Conservation (phyloP, 805 yeast genomes). For the Saccharomycopsis malanga region DNA sequence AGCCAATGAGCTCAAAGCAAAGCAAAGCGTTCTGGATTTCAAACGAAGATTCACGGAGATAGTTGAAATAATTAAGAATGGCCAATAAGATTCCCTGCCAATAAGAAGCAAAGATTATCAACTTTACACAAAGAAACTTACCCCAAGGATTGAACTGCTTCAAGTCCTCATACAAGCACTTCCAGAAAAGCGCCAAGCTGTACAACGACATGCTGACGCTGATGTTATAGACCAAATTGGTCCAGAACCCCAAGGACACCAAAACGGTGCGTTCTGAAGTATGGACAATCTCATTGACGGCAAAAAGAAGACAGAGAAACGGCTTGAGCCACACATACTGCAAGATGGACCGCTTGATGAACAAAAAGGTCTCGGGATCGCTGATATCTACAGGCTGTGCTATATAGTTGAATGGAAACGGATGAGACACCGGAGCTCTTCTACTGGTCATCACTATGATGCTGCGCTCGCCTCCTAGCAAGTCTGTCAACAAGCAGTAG, state of each 20-base stretch:
- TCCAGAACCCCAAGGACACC: constrained; percentile 51
- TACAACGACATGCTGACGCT: constrained; percentile 80
- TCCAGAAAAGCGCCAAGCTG: constrained; percentile 87
- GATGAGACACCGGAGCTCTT: constrained; percentile 62
- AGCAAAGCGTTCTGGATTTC: constrained; percentile 71
- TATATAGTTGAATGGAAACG: constrained; percentile 44
- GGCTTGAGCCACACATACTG: constrained; percentile 97
- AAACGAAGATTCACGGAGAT: constrained; percentile 32
- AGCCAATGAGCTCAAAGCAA: constrained; percentile 77
- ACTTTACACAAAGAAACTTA: constrained; percentile 85
- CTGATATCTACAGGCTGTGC: constrained; percentile 66
- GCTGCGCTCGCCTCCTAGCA: constrained; percentile 88
- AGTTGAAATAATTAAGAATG: constrained; percentile 41
- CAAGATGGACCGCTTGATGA: constrained; percentile 74
- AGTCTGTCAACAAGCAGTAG: constrained; percentile 70
- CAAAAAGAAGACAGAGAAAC: constrained; percentile 52
- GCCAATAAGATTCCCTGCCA: constrained; percentile 82
- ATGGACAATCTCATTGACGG: constrained; percentile 43
- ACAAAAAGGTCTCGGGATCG: constrained; percentile 73
- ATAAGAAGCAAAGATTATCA: constrained; percentile 93
- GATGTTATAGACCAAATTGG: constrained; percentile 64
- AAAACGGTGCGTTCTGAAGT: constrained; percentile 33
- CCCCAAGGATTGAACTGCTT: constrained; percentile 82
- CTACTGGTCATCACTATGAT: constrained; percentile 69
- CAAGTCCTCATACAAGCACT: constrained; percentile 72